Evolutionary conservation across 2,329 filamentous ascomycete species (phyloP), one percentile per base, ranked within the genome.

Genomic region (Ilyonectria mors-panacis): DNA sequence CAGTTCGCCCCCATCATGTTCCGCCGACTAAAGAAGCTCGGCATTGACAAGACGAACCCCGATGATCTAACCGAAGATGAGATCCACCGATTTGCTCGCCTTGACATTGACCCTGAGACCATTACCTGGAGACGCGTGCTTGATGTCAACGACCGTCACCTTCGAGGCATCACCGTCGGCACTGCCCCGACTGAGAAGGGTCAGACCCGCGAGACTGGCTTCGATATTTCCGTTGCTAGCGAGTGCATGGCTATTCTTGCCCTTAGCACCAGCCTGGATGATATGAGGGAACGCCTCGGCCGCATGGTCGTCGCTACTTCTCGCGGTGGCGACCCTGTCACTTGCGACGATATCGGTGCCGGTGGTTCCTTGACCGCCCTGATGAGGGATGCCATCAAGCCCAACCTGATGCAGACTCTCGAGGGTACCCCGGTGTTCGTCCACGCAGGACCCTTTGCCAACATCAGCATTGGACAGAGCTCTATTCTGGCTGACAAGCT

Each of bases 171-270:
- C 76, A 97, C 94, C 2, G 89, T 98, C 69, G 96, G 96, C 44
- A 92, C 92, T 71, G 95, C 95, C 0, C 86, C 93, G 4, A 97
- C 95, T 0, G 96, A 99, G 83, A 97, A 94, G 84, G 95, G 95
- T 15, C 90, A 94, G 74, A 93, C 90, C 28, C 91, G 96, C 69
- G 89, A 96, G 81, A 98, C 96, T 35, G 95, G 94, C 50, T 99
- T 99, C 77, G 96, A 99, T 79, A 99, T 99, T 73, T 97, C 95
- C 1, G 96, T 99, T 33, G 96, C 96, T 47, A 97, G 93, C 80
- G 96, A 98, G 81, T 97, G 94, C 80, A 99, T 99, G 96, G 96
- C 96, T 68, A 97, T 99, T 68, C 90, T 99, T 63, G 96, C 96
- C 10, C 89, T 99, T 73, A 97, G 94, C 84, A 98, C 94, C 70